Evolutionary conservation across 225 moss, liverwort and hornwort species (phyloP), one percentile per base, ranked within the genome.

Genomic region (Ulota crispa): DNA sequence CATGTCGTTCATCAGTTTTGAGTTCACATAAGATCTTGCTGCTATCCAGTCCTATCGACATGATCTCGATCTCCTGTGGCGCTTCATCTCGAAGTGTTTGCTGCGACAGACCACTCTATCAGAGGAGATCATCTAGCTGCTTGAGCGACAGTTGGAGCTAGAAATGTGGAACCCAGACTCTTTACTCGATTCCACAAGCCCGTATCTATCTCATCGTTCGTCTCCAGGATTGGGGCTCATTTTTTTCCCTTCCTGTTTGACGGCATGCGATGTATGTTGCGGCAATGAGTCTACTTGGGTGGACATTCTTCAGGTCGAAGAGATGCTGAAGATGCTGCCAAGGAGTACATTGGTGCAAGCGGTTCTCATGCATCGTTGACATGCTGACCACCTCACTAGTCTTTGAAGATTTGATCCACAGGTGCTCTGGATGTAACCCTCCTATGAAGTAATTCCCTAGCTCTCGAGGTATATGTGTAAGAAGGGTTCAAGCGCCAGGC

Each of bases 1-100:
- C 64, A 55, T 76, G 79, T 5, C 50, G n/a, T 72, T 80, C 62
- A 64, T 64, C 56, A 64, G 78, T 84, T 87, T 52, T 26, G 64
- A 62, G 47, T 78, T 81, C 57, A 34, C 78, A 23, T 78, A 24
- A 16, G 23, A 73, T 64, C 39, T 69, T 62, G 65, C 30, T 69
- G 67, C 24, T 57, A 42, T 68, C 54, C 37, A 27, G 71, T 52
- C 43, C 31, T 9, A 24, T 75, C 24, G 62, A 78, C 72, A 63
- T 42, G 62, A 68, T 84, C 62, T 26, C 59, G 37, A 45, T 60
- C 9, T 68, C 75, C 37, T 68, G 31, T 20, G 62, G 64, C 26
- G 50, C 53, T 61, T 73, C 27, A 64, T 43, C 37, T 75, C 56
- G 70, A 64, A 60, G 14, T 73, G 24, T 71, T 60, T 83, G 60